Evolutionary conservation across 306 rosid species (phyloP), one percentile per base, ranked within the genome.

Genomic region (Prunus dulcis): DNA sequence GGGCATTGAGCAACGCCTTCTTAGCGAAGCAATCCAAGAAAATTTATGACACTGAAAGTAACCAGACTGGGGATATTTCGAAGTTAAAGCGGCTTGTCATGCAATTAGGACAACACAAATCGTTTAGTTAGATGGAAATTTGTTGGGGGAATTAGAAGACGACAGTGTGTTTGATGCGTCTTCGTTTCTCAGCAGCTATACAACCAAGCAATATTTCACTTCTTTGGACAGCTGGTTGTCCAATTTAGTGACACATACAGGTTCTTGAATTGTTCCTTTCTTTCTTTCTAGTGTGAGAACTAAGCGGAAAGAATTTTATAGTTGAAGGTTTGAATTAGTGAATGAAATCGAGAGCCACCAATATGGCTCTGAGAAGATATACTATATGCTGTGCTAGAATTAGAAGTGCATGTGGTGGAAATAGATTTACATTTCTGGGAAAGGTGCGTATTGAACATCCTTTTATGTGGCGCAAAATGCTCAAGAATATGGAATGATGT

Each of bases 41-140:
- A 28, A 64, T 69, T 72, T 9, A 71, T 32, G 56, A 51, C 72
- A 19, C 3, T 43, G 96, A 89, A 76, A 84, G 76, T 74, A 70
- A 91, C 89, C 50, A 22, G 78, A 86, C 96, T 17, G 1, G 57
- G 81, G 96, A 91, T 87, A 87, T 91, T 87, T 90, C 72, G 2
- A 22, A 71, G 69, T 41, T 57, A 43, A 61, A 34, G 13, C 50
- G 82, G 34, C 12, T 74, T 67, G 83, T 82, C 89, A 69, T 60
- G 51, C 61, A 5, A 68, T 67, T 78, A 30, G 41, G 87, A 84
- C 87, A 79, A 78, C 43, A 63, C 56, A 74, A 68, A 43, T 83
- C 56, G 27, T 77, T 80, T 64, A 51, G 80, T 71, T 28, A 58
- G 63, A 27, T 64, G 75, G 79, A 72, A 53, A 22, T 47, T 84